Base-by-base conservation (phyloP, 129 eudicot species). In the Arctium minus region DNA sequence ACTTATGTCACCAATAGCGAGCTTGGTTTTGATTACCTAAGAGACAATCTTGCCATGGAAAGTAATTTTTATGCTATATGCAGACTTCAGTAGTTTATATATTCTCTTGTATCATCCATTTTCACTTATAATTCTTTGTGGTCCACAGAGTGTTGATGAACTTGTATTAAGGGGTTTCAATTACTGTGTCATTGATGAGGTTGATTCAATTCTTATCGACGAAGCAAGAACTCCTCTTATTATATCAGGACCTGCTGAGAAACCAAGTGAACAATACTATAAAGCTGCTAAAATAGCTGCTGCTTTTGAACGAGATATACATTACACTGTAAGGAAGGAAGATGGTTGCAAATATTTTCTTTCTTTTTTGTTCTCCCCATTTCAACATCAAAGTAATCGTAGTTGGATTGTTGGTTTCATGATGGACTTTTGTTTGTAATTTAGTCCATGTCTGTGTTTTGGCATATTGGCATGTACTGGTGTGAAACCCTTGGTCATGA, bases 41-140 rank as follows among this genome's bases (percentile, higher is more conserved):
- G 99, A 86, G 99, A 96, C 82, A 96, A 96, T 92, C 99, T 96
- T 88, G 98, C 99, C 94, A 96, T 94, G 99, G 99, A 92, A 96
- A 90, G 99, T 96, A 89, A 88, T 80, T 88, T 84, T 83, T 84
- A 77, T 82, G 79, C 76, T 75, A 86, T 71, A 40, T 60, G 33
- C 62, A 36, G 70, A 72, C 60, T 78, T 80, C 74, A 4, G 64
- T 37, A 46, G 15, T 27, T 18, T 67, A 67, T 67, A 67, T 37
- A 67, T 15, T 56, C 67, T 56, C 8, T 56, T 15, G 67, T 56
- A 56, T 56, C 67, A 60, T 36, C 50, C 46, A 81, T 67, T 35
- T 74, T 79, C 67, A 73, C 69, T 30, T 56, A 80, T 72, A 17
- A n/a, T 53, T 62, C 30, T 75, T 84, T 88, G 18, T 85, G 83